These are phyloP conservation scores for Talaromyces sp. DNA, from an alignment of 2,329 filamentous ascomycete species.

Conservation along the genomic window DNA sequence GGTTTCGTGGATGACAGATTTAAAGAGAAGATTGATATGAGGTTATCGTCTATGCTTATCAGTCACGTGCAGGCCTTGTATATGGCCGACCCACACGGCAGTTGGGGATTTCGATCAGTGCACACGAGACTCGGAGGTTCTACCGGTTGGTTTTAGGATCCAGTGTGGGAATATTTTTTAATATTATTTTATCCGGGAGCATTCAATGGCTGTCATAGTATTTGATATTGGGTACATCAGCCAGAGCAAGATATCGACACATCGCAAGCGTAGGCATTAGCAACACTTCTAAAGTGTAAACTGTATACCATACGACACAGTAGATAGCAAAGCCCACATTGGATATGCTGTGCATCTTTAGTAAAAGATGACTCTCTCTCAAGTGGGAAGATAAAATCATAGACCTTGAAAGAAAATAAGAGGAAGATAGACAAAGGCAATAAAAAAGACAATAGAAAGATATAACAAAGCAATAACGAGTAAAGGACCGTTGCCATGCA, in stretches of 20 bases:
- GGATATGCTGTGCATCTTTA: slow-evolving; percentile 16
- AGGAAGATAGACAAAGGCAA: slow-evolving; percentile 8
- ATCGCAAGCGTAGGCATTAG: slow-evolving; percentile 11
- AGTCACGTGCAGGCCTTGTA: slow-evolving; percentile 8
- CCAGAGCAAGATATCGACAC: slow-evolving; percentile 19
- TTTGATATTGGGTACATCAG: slow-evolving; percentile 17
- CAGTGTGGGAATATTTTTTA: too few relatives aligned
- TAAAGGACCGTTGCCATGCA: slow-evolving; percentile 25
- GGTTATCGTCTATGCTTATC: slow-evolving; percentile 4
- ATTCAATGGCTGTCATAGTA: slow-evolving; percentile 4
- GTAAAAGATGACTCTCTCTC: slow-evolving; percentile 1
- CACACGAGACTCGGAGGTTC: too few relatives aligned
- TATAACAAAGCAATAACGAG: slow-evolving; percentile 21
- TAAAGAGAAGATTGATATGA: background rate
- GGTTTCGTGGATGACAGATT: slow-evolving; percentile 1
- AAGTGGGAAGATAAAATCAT: slow-evolving; percentile 23
- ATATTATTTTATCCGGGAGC: background rate
- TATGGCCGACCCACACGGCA: background rate
- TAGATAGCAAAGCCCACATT: slow-evolving; percentile 12
- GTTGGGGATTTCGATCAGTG: too few relatives aligned
- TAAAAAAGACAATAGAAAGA: slow-evolving; percentile 11
- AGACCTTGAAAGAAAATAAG: slow-evolving; percentile 17
- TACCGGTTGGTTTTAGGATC: too few relatives aligned
- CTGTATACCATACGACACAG: slow-evolving; percentile 25
- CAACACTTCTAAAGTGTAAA: slow-evolving; percentile 16